phyloP scores from a whole-genome alignment of 2,329 filamentous ascomycete species.

The Parafenestella ontariensis region DNA sequence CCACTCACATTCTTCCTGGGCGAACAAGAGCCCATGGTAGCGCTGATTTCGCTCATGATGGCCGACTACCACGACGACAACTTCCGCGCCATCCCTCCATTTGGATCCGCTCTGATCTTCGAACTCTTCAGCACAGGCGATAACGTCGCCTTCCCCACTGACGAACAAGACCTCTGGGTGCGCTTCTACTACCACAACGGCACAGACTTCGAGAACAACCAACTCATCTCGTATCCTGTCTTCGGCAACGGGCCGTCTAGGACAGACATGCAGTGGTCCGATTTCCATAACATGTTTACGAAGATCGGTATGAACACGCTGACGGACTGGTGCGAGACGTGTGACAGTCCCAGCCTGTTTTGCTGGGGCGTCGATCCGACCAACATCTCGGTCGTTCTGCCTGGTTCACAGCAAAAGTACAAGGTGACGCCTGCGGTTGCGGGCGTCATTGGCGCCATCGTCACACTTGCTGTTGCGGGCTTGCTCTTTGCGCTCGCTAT shows the following conservation, averaged over 20 bases:
- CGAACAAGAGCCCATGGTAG: conserved; percentile 43
- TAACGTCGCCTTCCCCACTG: conserved; percentile 47
- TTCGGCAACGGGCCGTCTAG: conserved; percentile 58
- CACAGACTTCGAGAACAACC: conserved; percentile 52
- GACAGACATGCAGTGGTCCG: conserved; percentile 57
- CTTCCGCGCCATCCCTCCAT: conserved; percentile 37
- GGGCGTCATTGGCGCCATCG: conserved; percentile 64
- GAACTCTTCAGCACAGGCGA: conserved; percentile 56
- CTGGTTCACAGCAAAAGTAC: background rate
- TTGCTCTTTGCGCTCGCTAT: conserved; percentile 53
- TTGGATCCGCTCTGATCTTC: conserved; percentile 45
- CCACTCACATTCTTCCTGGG: conserved; percentile 55
- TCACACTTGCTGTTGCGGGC: conserved; percentile 57
- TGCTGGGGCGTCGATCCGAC: conserved; percentile 54
- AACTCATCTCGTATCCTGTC: conserved; percentile 55
- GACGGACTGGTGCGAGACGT: conserved; percentile 61
- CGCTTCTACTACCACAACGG: conserved; percentile 66
- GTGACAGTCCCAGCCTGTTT: conserved; percentile 57
- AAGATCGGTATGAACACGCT: conserved; percentile 53
- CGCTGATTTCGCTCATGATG: conserved; percentile 38
- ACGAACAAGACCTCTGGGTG: conserved; percentile 58
- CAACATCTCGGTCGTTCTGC: conserved; percentile 9
- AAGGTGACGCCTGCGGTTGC: conserved; percentile 55
- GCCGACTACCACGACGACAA: conserved; percentile 22
- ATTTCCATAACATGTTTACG: conserved; percentile 58